Base-by-base conservation (phyloP, 495 filamentous ascomycete species). In the Hypomontagnella monticulosa region DNA sequence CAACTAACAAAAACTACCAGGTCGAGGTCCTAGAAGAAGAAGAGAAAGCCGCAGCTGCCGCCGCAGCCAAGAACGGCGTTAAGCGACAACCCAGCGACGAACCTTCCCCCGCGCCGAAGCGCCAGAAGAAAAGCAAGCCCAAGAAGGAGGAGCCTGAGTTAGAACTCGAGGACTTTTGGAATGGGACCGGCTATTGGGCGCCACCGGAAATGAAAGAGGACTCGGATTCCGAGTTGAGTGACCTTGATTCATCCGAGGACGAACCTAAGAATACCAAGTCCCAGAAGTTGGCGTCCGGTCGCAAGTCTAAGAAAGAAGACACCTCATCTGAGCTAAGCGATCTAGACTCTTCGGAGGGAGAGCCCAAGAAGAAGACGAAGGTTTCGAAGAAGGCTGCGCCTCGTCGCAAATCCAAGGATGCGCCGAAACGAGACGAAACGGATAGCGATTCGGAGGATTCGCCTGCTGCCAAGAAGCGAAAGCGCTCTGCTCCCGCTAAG, bases 51-150 rank as follows among this genome's bases (percentile, higher is more conserved):
- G 18, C 60, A 9, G 52, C 32, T 18, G 27, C 58, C 8, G 65
- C 71, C 40, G 38, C 20, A 0, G 65, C 66, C 11, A 74, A 73
- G 54, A 65, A 71, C 10, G 72, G 67, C 27, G 47, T 75, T 9
- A 76, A 76, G 40, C 70, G 74, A 48, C 68, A 71, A 36, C 71
- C 71, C 19, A 67, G 44, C 44, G 68, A 77, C 5, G 69, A 74
- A 38, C 59, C 57, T 18, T 54, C 71, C 3, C 58, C 62, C 5
- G 54, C 40, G 20, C 67, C 67, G 36, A 76, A 76, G 55, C 75
- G 76, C 46, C 65, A 71, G 9, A 76, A 76, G 69, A 77, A 75
- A 16, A 18, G 51, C 20, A 74, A 66, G 53, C 18, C 65, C 8
- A 71, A 65, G 71, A 74, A 72, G 30, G 69, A 72, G 20, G 73